A percentile compares a stretch with the other conserved stretches of the same genome.
These are phyloP conservation scores for Acacia pycnantha DNA, from an alignment of 331 rosid genomes.

Conservation along the genomic window DNA sequence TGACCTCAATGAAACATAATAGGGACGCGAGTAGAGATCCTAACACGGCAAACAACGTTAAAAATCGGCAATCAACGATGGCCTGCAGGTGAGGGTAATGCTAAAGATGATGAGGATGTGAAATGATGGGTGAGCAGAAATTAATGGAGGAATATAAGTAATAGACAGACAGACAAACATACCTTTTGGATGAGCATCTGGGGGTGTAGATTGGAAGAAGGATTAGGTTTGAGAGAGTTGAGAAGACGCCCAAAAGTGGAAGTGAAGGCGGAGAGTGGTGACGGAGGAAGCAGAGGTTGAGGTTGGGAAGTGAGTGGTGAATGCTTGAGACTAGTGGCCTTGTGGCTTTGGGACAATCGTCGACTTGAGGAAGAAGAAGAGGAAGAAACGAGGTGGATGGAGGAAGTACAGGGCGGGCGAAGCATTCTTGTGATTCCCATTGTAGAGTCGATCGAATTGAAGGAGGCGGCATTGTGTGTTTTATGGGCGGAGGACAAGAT, in stretches of 20 bases:
- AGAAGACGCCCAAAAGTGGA: conserved; percentile 22
- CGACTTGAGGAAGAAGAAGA: not conserved
- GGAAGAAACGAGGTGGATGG: conserved; percentile 27
- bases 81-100: conserved; percentile 40
- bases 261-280: conserved; percentile 3
- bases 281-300: not conserved
- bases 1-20: conserved; percentile 77
- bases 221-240: not conserved
- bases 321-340: conserved; percentile 12
- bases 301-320: conserved; percentile 20
- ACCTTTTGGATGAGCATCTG: conserved; percentile 75
- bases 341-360: conserved; percentile 26
- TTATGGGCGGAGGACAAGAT: not conserved
- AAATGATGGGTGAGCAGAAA: not conserved
- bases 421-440: conserved; percentile 55
- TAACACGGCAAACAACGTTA: conserved; percentile 68
- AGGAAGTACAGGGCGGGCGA: conserved; percentile 25
- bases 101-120: not conserved
- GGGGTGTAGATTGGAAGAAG: conserved; percentile 11
- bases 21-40: conserved; percentile 83
- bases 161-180: not conserved
- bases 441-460: not conserved
- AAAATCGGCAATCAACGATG: conserved; percentile 79
- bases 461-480: no score
- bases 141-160: not conserved